Percentiles rank a stretch among this genome's conserved stretches.
These are phyloP conservation scores for Pleurotus salmoneostramineus DNA, from an alignment of 768 basidiomycete genomes.

Conservation along the genomic window DNA sequence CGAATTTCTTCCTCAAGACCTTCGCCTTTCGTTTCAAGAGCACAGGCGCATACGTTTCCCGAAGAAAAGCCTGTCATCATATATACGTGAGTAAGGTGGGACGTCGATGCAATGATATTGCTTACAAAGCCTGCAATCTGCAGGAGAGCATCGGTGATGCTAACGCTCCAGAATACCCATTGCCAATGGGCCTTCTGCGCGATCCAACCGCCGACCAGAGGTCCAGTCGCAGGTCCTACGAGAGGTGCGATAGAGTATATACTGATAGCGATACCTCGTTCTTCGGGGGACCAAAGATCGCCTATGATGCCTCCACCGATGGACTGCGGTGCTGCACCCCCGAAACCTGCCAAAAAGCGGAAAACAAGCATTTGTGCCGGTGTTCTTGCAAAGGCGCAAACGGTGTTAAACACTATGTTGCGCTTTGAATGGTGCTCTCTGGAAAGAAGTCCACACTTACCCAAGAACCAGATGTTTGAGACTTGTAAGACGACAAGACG, in stretches of 20 bases:
- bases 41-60: constrained; percentile 46
- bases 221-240: constrained; percentile 39
- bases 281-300: constrained; percentile 49
- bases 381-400: constrained; percentile 47
- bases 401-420: constrained; percentile 37
- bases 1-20: constrained; percentile 29
- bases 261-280: constrained; percentile 48
- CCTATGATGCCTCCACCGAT: constrained; percentile 56
- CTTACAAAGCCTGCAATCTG: constrained; percentile 46
- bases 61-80: constrained; percentile 16
- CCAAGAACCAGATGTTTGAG: constrained; percentile 55
- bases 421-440: neutral
- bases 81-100: neutral
- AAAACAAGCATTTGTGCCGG: constrained; percentile 52
- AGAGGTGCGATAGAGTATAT: constrained; percentile 53
- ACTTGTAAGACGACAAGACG: constrained; percentile 46
- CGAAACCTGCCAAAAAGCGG: constrained; percentile 60
- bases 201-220: constrained; percentile 36
- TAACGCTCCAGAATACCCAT: constrained; percentile 61
- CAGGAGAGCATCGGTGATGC: constrained; percentile 41
- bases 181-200: constrained; percentile 49
- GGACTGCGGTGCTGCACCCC: constrained; percentile 61
- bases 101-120: constrained; percentile 24
- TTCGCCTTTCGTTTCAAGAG: constrained; percentile 39
- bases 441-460: constrained; percentile 29